These are phyloP conservation scores for Cladosporium colombiae DNA, from an alignment of 2,329 filamentous ascomycete species.

Conservation along the genomic window DNA sequence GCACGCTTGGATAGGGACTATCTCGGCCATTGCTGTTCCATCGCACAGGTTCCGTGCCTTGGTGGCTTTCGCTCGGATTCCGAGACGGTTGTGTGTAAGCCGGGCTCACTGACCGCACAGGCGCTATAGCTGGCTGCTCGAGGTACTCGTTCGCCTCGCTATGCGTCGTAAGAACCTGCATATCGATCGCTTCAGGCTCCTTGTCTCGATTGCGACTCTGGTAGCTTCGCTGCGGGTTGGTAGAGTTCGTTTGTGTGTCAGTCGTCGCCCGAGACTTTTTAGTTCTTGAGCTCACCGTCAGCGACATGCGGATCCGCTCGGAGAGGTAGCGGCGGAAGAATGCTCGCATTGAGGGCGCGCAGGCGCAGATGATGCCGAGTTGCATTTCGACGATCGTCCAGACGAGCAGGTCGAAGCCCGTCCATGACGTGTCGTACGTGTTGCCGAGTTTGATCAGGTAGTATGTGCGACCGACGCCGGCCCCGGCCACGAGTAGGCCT, in stretches of 20 bases:
- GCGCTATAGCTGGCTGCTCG: not conserved
- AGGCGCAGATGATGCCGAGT: slow-evolving; percentile 36
- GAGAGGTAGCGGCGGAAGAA: slow-evolving; percentile 34
- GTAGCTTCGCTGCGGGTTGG: not conserved
- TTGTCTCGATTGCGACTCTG: not conserved
- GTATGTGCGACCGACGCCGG: slow-evolving; percentile 29
- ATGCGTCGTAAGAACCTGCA: slow-evolving; percentile 6
- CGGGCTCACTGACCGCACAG: not conserved
- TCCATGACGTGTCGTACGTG: slow-evolving; percentile 29
- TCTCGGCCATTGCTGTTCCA: not conserved
- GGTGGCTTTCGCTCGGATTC: not conserved
- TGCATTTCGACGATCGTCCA: slow-evolving; percentile 35
- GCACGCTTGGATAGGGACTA: not conserved
- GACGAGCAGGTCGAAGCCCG: slow-evolving; percentile 31
- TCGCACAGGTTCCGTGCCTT: not conserved
- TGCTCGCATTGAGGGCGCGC: slow-evolving; percentile 32
- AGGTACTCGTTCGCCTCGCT: not conserved
- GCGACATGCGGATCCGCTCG: not conserved
- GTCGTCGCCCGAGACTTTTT: not conserved
- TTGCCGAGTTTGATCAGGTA: slow-evolving; percentile 28
- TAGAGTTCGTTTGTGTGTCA: not conserved
- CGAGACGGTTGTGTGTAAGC: not conserved
- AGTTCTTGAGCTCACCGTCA: not conserved
- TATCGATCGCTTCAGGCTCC: not conserved
- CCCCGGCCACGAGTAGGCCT: slow-evolving; percentile 30